A percentile compares a stretch with the other conserved stretches of the same genome.
Conservation (phyloP, 768 basidiomycete species). For the Tulasnella sp. region DNA sequence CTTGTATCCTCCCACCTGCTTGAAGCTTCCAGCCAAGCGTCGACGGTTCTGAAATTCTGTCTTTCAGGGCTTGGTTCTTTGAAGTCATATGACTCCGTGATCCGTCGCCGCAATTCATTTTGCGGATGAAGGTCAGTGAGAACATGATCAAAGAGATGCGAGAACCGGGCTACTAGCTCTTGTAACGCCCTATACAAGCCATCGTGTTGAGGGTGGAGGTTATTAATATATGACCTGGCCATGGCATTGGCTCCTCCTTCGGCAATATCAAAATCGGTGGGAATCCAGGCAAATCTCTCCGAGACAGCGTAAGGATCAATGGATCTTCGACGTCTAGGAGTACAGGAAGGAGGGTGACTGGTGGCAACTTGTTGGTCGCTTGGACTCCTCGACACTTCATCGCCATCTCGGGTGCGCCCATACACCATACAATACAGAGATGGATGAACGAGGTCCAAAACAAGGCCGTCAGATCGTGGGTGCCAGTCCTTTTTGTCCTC, state of each 20-base stretch:
- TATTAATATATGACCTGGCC: conserved; percentile 10
- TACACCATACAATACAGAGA: conserved; percentile 32
- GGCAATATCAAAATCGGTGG: conserved; percentile 9
- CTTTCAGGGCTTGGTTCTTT: background rate
- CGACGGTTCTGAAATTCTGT: background rate
- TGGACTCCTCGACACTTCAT: background rate
- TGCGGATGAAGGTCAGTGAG: conserved; percentile 6
- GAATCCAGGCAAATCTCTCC: conserved; percentile 7
- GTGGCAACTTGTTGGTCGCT: background rate
- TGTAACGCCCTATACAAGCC: conserved; percentile 6
- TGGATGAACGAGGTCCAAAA: conserved; percentile 36
- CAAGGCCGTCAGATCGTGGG: conserved; percentile 32
- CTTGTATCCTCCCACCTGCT: background rate
- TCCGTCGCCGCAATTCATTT: background rate
- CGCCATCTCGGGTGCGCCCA: conserved; percentile 25
- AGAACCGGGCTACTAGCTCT: conserved; percentile 3
- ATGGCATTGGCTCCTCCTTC: background rate
- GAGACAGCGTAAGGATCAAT: background rate
- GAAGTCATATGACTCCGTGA: background rate
- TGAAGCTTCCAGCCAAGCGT: background rate
- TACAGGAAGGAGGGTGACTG: background rate
- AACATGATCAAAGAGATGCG: background rate
- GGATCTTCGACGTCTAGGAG: background rate
- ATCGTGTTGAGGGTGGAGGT: conserved; percentile 1
- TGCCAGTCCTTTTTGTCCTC: conserved; percentile 35